Base-by-base conservation (phyloP, 2,329 filamentous ascomycete species). In the Cordyceps cateniannulata region DNA sequence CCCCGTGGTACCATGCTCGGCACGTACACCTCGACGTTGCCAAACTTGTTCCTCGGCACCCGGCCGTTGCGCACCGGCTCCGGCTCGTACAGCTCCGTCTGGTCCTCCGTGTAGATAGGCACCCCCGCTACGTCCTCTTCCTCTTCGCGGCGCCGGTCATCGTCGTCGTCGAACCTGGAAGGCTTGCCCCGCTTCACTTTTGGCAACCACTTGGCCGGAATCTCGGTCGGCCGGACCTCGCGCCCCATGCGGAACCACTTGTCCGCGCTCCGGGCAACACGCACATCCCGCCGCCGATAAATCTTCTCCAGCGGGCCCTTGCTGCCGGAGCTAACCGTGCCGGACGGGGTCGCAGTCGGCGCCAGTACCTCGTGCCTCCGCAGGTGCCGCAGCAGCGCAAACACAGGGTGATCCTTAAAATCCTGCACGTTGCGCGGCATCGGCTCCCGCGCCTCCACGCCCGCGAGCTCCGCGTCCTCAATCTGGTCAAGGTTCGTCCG, bases 11-110 rank as follows among this genome's bases (percentile, higher is more conserved):
- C 81, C 95, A 99, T 98, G 63, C 86, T 91, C 0, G 91, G 87
- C 12, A 96, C 92, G 71, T 93, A 98, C 44, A 96, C 83, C 69
- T 98, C 95, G 62, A 98, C 87, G 69, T 99, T 99, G 12, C 92
- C 92, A 72, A 91, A 99, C 20, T 88, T 87, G 70, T 99, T 99
- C 75, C 91, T 93, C 0, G 95, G 93, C 1, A 98, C 82, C 14
- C 80, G 79, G 0, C 92, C 93, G 56, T 86, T 76, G 3, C 89
- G 78, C 1, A 98, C 87, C 0, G 91, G 87, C 1, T 91, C 89
- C 0, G 93, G 84, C 14, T 83, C 75, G 72, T 96, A 98, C 0
- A 87, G 63, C 16, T 88, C 83, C 0, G 93, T 91, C 69, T 91
- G 86, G 9, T 85, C 81, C 20, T 79, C 70, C 0, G 79, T 85